phyloP scores from a whole-genome alignment of 2,329 filamentous ascomycete genomes.

The Paraconiothyrium sp. region DNA sequence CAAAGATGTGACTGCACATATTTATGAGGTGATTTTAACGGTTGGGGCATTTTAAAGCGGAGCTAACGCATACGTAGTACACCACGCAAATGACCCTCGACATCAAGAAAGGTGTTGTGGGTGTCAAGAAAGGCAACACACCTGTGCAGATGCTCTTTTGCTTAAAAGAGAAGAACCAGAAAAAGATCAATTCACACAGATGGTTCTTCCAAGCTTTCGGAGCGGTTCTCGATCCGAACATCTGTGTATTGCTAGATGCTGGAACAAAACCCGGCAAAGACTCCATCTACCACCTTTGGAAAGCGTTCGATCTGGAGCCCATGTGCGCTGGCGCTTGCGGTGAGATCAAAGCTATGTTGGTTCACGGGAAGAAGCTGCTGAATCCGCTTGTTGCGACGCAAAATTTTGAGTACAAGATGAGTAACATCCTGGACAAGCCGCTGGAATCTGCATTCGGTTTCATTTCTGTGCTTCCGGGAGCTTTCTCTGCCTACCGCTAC shows the following conservation, averaged over 20 bases:
- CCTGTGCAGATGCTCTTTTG: constrained; percentile 98
- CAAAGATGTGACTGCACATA: constrained; percentile 95
- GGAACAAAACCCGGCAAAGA: constrained; percentile 93
- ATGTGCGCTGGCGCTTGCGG: constrained; percentile 98
- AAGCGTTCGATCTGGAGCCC: constrained; percentile 95
- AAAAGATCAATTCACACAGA: constrained; percentile 99
- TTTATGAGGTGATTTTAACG: constrained; percentile 71
- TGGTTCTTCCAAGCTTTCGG: constrained; percentile 99
- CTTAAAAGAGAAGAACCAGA: constrained; percentile 99
- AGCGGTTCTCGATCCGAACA: constrained; percentile 89
- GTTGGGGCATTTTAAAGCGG: constrained; percentile 9
- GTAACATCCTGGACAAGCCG: constrained; percentile 97
- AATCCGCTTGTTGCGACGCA: constrained; percentile 96
- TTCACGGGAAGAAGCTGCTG: constrained; percentile 83
- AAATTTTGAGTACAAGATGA: constrained; percentile 99
- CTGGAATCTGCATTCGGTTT: constrained; percentile 97
- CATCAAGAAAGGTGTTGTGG: constrained; percentile 89
- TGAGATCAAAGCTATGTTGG: constrained; percentile 98
- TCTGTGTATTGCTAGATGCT: constrained; percentile 94
- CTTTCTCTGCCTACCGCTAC: constrained; percentile 97
- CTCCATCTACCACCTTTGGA: constrained; percentile 98
- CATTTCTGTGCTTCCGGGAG: constrained; percentile 94
- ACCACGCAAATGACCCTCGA: constrained; percentile 86
- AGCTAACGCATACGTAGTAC: constrained; percentile 60
- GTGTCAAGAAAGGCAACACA: constrained; percentile 81